Percentiles rank a stretch among this genome's conserved stretches.
Conservation (phyloP, 2,329 filamentous ascomycete genomes). For the Coniochaeta sp. region DNA sequence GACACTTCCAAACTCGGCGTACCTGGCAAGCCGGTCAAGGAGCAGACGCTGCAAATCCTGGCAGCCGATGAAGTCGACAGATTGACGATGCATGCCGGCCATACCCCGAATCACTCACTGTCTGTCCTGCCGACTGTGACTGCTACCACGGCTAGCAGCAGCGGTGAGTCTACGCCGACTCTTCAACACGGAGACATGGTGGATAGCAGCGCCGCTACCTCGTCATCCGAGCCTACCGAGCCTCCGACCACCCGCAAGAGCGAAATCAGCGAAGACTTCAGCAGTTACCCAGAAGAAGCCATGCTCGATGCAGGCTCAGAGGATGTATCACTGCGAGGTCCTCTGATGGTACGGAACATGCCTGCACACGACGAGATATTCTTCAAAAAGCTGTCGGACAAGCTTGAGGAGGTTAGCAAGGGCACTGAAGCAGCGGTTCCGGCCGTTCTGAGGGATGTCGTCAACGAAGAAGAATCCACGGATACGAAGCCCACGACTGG, state of each 20-base stretch:
- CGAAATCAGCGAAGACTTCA: conserved; percentile 2
- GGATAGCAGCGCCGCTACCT: not conserved
- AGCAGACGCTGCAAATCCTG: conserved; percentile 37
- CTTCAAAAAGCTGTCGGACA: conserved; percentile 40
- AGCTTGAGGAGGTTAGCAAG: conserved; percentile 40
- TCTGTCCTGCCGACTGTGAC: conserved; percentile 39
- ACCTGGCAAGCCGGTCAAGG: conserved; percentile 23
- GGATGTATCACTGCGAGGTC: conserved; percentile 41
- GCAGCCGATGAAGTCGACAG: conserved; percentile 40
- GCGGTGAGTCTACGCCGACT: conserved; percentile 30
- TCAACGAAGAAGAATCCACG: conserved; percentile 4
- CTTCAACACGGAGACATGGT: conserved; percentile 13
- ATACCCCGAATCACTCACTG: conserved; percentile 54
- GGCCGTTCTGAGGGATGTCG: conserved; percentile 25
- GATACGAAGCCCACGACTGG: not conserved
- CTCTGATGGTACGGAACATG: conserved; percentile 47
- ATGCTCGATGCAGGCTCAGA: conserved; percentile 23
- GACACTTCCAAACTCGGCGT: conserved; percentile 16
- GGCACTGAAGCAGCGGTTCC: conserved; percentile 36
- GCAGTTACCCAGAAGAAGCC: conserved; percentile 13
- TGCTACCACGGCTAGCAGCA: conserved; percentile 29
- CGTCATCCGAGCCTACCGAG: not conserved
- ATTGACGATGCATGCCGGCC: conserved; percentile 54
- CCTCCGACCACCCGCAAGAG: not conserved
- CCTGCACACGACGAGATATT: conserved; percentile 50